Evolutionary conservation across 345 rosid genomes (phyloP).

Genomic region (Pseudoturritis turrita): DNA sequence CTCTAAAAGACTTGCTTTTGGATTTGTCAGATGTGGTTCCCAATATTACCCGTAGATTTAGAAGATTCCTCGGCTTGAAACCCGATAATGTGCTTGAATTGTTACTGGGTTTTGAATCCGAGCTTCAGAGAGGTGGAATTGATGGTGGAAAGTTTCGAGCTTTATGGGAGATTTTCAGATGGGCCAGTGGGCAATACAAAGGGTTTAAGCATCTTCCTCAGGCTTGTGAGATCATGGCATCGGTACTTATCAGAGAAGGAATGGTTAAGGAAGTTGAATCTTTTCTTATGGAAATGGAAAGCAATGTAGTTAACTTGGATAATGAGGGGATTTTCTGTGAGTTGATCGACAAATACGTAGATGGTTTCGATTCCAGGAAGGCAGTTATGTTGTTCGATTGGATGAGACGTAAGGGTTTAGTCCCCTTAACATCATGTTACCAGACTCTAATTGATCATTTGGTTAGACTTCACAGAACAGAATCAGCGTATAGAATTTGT

Average conservation of each 20-base stretch:
- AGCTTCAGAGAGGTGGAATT: constrained; percentile 35
- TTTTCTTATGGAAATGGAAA: constrained; percentile 48
- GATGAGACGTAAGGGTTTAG: constrained; percentile 43
- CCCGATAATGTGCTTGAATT: constrained; percentile 64
- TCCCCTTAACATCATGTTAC: constrained; percentile 43
- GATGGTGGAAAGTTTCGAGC: constrained; percentile 45
- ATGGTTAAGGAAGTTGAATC: constrained; percentile 60
- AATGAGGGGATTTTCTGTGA: constrained; percentile 35
- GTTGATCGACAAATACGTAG: constrained; percentile 48
- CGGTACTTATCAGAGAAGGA: constrained; percentile 44
- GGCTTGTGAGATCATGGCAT: constrained; percentile 56
- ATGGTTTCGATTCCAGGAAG: constrained; percentile 44
- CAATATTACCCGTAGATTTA: constrained; percentile 46
- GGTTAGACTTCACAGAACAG: constrained; percentile 42
- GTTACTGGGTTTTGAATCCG: constrained; percentile 42
- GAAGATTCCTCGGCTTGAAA: constrained; percentile 39
- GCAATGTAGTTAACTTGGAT: constrained; percentile 38
- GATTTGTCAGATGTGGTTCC: constrained; percentile 60
- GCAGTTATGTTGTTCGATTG: constrained; percentile 50
- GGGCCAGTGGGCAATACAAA: constrained; percentile 36
- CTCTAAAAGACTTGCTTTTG: constrained; percentile 47
- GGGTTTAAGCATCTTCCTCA: constrained; percentile 55
- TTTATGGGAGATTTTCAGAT: constrained; percentile 63
- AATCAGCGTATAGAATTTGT: constrained; percentile 47
- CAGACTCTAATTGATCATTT: constrained; percentile 41